These are phyloP conservation scores for Rhamnella rubrinervis DNA, from an alignment of 331 rosid genomes.

Conservation along the genomic window DNA sequence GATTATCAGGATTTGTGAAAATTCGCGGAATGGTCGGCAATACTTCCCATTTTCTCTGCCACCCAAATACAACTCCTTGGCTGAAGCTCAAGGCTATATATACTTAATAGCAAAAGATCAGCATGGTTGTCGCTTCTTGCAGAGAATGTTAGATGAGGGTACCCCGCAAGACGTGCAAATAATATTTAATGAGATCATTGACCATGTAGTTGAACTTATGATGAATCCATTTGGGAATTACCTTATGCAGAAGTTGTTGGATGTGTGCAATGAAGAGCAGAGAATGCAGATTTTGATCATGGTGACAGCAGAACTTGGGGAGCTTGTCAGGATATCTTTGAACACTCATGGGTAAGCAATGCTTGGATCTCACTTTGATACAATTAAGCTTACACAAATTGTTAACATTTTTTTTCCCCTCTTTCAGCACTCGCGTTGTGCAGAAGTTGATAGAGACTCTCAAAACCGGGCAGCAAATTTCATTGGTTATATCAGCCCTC, in stretches of 20 bases:
- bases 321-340: constrained; percentile 57
- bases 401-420: constrained; percentile 19
- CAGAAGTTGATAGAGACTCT: constrained; percentile 69
- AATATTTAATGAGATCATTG: constrained; percentile 54
- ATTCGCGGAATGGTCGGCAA: constrained; percentile 27
- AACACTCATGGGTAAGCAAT: constrained; percentile 50
- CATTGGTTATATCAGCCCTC: constrained; percentile 43
- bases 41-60: constrained; percentile 20
- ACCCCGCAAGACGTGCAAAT: constrained; percentile 38
- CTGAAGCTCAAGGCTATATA: constrained; percentile 40
- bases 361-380: constrained; percentile 13
- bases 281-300: constrained; percentile 43
- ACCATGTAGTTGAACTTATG: constrained; percentile 63
- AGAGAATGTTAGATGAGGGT: constrained; percentile 49
- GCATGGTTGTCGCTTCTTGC: constrained; percentile 61
- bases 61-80: constrained; percentile 40
- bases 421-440: constrained; percentile 57
- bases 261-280: constrained; percentile 59
- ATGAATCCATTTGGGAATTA: constrained; percentile 62
- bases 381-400: constrained; percentile 6
- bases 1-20: constrained; percentile 20
- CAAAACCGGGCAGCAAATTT: constrained; percentile 42
- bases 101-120: constrained; percentile 55
- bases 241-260: constrained; percentile 65
- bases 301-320: constrained; percentile 44